These are phyloP conservation scores for Xylaria sp. DNA, from an alignment of 2,329 filamentous ascomycete species.

Conservation along the genomic window DNA sequence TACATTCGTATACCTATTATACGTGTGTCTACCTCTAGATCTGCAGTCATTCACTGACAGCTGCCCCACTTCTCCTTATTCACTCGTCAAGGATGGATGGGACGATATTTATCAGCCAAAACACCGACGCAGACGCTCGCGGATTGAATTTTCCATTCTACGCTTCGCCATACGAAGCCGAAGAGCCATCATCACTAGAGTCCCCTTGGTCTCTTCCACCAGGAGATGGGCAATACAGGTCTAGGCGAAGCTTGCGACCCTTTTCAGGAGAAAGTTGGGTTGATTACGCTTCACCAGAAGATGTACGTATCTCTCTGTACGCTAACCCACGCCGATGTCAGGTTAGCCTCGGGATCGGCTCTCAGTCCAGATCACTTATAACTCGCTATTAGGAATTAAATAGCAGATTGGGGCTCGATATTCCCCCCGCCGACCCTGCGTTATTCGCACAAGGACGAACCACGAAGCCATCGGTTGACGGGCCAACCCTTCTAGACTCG, in stretches of 20 bases:
- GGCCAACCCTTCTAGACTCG: not conserved
- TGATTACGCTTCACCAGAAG: not conserved
- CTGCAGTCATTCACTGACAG: not conserved
- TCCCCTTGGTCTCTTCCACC: conserved; percentile 16
- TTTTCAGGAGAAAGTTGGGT: not conserved
- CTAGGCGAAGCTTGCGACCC: not conserved
- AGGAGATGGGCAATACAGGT: conserved; percentile 6
- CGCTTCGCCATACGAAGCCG: not conserved
- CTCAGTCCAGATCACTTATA: not conserved
- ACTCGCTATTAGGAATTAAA: conserved; percentile 16
- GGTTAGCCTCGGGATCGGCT: not conserved
- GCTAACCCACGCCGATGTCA: not conserved
- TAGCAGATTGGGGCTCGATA: not conserved
- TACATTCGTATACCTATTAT: not conserved
- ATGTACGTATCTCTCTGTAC: conserved; percentile 19
- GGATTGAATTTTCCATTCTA: not conserved
- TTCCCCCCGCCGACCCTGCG: not conserved
- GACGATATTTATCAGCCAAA: conserved; percentile 12
- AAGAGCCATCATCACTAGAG: conserved; percentile 12
- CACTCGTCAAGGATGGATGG: conserved; percentile 24
- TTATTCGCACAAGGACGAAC: not conserved
- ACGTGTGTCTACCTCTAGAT: not conserved
- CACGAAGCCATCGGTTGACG: not conserved
- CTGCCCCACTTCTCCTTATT: not conserved
- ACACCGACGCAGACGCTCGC: conserved; percentile 3